phyloP scores from a whole-genome alignment of 768 basidiomycete species.

The Piloderma croceum region DNA sequence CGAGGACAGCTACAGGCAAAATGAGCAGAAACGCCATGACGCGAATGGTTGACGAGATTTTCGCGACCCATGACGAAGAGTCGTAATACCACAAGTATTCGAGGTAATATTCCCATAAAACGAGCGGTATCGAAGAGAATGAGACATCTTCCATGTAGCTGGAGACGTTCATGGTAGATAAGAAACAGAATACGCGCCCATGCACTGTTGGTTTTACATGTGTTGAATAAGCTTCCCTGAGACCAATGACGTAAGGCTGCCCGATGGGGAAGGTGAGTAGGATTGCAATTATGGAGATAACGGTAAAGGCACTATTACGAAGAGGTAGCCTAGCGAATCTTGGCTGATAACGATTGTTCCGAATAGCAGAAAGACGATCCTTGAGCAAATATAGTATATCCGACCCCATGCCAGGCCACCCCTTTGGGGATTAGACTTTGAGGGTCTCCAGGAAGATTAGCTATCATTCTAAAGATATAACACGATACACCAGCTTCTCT shows the following conservation, averaged over 20 bases:
- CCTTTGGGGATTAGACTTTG: constrained; percentile 1
- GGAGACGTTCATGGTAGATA: constrained; percentile 6
- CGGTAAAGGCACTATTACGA: background rate
- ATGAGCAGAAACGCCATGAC: constrained; percentile 51
- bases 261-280: background rate
- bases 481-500: constrained; percentile 28
- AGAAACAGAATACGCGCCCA: too few relatives aligned
- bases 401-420: too few relatives aligned
- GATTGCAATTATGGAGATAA: constrained; percentile 4
- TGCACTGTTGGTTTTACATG: too few relatives aligned
- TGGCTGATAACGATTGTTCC: too few relatives aligned
- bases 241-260: too few relatives aligned
- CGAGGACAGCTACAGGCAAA: constrained; percentile 51
- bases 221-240: too few relatives aligned
- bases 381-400: too few relatives aligned
- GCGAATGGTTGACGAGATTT: constrained; percentile 57
- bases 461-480: too few relatives aligned
- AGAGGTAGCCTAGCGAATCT: constrained; percentile 7
- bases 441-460: too few relatives aligned
- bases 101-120: constrained; percentile 57
- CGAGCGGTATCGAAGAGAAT: constrained; percentile 30
- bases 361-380: too few relatives aligned
- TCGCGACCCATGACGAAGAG: constrained; percentile 61
- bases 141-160: too few relatives aligned
- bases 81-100: constrained; percentile 60